These are phyloP conservation scores for Barbarea vulgaris DNA, from an alignment of 345 rosid genomes.

Conservation along the genomic window DNA sequence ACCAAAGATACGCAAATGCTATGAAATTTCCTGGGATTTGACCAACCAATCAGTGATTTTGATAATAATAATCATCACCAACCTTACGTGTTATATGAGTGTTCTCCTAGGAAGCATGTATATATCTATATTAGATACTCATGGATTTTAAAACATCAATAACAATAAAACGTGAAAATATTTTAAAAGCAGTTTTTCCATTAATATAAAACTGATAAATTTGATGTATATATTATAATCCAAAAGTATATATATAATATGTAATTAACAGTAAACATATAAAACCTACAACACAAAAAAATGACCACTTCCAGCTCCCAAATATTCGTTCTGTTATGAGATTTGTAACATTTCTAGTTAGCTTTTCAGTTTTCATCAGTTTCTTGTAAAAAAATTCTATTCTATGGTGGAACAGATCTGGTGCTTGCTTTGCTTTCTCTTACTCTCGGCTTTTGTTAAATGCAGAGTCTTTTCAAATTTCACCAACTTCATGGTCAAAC, in stretches of 20 bases:
- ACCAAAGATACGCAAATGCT: background rate
- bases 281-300: constrained; percentile 30
- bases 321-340: too few relatives aligned
- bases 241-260: constrained; percentile 20
- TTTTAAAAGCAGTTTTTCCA: background rate
- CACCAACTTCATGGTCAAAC: constrained; percentile 29
- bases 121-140: too few relatives aligned
- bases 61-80: background rate
- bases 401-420: constrained; percentile 28
- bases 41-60: constrained; percentile 15
- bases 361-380: constrained; percentile 13
- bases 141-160: background rate
- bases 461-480: background rate
- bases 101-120: background rate
- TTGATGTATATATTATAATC: constrained; percentile 14
- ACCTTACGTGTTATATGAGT: background rate
- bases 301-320: too few relatives aligned
- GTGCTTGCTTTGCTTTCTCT: constrained; percentile 17
- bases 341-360: constrained; percentile 30
- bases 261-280: constrained; percentile 11
- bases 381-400: constrained; percentile 15
- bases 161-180: background rate
- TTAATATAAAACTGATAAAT: background rate
- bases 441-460: constrained; percentile 1
- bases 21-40: background rate